Evolutionary conservation across 345 rosid species (phyloP).

Genomic region (Arabidopsis arenosa): DNA sequence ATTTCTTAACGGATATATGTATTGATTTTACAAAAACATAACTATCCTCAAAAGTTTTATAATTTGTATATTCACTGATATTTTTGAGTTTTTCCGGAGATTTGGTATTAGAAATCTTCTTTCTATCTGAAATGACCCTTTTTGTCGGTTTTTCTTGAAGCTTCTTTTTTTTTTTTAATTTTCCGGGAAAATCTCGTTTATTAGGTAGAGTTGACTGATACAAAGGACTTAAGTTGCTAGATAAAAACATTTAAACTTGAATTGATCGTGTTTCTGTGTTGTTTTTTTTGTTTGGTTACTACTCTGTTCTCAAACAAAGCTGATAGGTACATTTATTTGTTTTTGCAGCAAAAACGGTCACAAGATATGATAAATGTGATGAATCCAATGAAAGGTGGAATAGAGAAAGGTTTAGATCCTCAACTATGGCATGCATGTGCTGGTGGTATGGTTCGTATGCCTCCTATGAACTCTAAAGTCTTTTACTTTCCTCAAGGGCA

Average conservation of each 20-base stretch:
- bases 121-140: slow-evolving; percentile 27
- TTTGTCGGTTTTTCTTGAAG: slow-evolving; percentile 30
- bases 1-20: not conserved
- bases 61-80: not conserved
- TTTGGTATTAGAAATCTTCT: slow-evolving; percentile 29
- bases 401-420: slow-evolving; percentile 78
- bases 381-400: slow-evolving; percentile 52
- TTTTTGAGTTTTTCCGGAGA: not conserved
- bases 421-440: slow-evolving; percentile 99
- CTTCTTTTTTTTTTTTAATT: not conserved
- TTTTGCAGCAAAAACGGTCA: slow-evolving; percentile 15
- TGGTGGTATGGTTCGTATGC: slow-evolving; percentile 97
- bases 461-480: slow-evolving; percentile 73
- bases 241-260: not conserved
- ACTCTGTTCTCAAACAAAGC: slow-evolving; percentile 26
- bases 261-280: not conserved
- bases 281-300: not conserved
- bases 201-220: slow-evolving; percentile 42
- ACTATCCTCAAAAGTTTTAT: not conserved
- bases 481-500: slow-evolving; percentile 96
- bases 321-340: not conserved
- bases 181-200: slow-evolving; percentile 35
- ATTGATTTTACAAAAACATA: not conserved
- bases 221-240: slow-evolving; percentile 1
- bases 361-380: slow-evolving; percentile 51